A percentile compares a stretch with the other conserved stretches of the same genome.
phyloP scores from a whole-genome alignment of 129 eudicot genomes.

The Flaveria robusta region DNA sequence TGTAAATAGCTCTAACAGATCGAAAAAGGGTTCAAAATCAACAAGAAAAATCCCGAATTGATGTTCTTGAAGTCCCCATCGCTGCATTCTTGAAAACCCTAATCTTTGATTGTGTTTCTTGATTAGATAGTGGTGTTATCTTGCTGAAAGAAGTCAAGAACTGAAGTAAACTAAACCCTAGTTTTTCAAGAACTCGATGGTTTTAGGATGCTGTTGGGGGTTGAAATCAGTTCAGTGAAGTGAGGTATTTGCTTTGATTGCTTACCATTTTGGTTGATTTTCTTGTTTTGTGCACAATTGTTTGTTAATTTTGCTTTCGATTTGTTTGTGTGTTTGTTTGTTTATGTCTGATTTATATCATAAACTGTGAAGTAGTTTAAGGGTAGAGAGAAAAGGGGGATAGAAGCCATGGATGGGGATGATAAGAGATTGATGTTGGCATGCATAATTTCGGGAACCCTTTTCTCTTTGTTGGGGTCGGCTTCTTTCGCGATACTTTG shows the following conservation, averaged over 20 bases:
- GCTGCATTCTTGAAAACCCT: slow-evolving; percentile 36
- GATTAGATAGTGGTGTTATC: slow-evolving; percentile 10
- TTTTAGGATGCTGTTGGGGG: slow-evolving; percentile 31
- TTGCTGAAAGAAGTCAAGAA: slow-evolving; percentile 11
- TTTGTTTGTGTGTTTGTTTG: slow-evolving; percentile 1
- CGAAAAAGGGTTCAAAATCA: slow-evolving; percentile 14
- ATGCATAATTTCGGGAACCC: slow-evolving; percentile 71
- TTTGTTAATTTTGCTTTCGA: background rate
- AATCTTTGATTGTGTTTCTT: slow-evolving; percentile 19
- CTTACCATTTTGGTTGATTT: slow-evolving; percentile 12
- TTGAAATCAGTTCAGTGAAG: slow-evolving; percentile 41
- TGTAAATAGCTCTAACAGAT: slow-evolving; percentile 40
- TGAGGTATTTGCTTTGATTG: slow-evolving; percentile 30
- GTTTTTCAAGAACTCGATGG: slow-evolving; percentile 25
- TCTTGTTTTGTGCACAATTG: background rate
- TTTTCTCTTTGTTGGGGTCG: slow-evolving; percentile 70
- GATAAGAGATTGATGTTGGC: slow-evolving; percentile 67
- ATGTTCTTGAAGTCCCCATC: slow-evolving; percentile 25
- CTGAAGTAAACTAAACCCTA: slow-evolving; percentile 38
- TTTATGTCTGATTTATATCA: background rate
- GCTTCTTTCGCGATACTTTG: slow-evolving; percentile 89
- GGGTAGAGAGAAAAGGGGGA: slow-evolving; percentile 35
- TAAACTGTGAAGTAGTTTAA: slow-evolving; percentile 37
- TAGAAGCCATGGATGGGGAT: slow-evolving; percentile 60
- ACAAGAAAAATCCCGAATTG: slow-evolving; percentile 15